Percentiles rank a stretch among this genome's conserved stretches.
Conservation (phyloP, 345 rosid species). For the Citrus hindsii region DNA sequence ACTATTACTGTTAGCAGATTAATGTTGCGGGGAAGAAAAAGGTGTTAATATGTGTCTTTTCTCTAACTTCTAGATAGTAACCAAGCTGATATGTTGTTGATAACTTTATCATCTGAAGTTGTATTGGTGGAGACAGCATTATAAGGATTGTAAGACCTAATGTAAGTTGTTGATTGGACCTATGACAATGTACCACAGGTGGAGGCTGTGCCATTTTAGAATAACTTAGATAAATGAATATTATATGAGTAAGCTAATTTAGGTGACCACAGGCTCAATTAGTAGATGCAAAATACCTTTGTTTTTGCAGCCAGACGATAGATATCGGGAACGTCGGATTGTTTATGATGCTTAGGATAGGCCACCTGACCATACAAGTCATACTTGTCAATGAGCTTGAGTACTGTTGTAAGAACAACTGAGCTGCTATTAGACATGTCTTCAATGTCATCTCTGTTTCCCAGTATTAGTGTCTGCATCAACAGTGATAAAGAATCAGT, state of each 20-base stretch:
- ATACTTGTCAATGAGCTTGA: conserved; percentile 64
- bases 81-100: not conserved
- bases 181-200: not conserved
- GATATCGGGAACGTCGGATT: conserved; percentile 64
- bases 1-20: conserved; percentile 24
- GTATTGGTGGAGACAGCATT: not conserved
- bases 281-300: conserved; percentile 33
- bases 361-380: conserved; percentile 73
- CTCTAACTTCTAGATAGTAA: not conserved
- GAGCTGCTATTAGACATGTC: conserved; percentile 60
- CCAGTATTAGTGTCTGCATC: conserved; percentile 58
- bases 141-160: not conserved
- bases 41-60: not conserved
- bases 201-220: not conserved
- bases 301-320: conserved; percentile 72
- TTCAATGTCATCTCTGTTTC: conserved; percentile 66
- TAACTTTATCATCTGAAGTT: not conserved
- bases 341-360: conserved; percentile 74
- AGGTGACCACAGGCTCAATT: not conserved
- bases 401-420: conserved; percentile 49
- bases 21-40: conserved; percentile 8
- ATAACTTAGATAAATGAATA: not conserved
- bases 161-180: not conserved
- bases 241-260: not conserved
- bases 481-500: not conserved